Evolutionary conservation across 2,329 filamentous ascomycete genomes (phyloP).

Genomic region (Cladosporium sp.): DNA sequence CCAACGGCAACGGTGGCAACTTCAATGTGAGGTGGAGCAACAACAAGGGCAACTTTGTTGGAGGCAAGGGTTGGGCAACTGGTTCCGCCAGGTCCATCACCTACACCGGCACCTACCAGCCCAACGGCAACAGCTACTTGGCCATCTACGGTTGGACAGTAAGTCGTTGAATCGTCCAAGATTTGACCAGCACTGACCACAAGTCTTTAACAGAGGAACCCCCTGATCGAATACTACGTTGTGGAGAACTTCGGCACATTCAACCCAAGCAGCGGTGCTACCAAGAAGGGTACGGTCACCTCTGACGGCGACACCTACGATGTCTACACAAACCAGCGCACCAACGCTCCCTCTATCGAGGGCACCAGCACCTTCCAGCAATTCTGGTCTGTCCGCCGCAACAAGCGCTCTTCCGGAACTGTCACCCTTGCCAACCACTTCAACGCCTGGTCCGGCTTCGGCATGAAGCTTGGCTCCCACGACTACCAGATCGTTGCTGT

Average conservation of each 20-base stretch:
- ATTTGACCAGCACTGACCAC: slow-evolving; percentile 1
- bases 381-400: slow-evolving; percentile 46
- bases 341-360: slow-evolving; percentile 44
- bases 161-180: background rate
- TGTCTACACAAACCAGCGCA: slow-evolving; percentile 50
- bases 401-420: slow-evolving; percentile 36
- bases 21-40: slow-evolving; percentile 51
- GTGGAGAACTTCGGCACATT: slow-evolving; percentile 53
- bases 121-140: slow-evolving; percentile 55
- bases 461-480: slow-evolving; percentile 34
- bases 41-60: slow-evolving; percentile 54
- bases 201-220: slow-evolving; percentile 36
- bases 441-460: slow-evolving; percentile 30
- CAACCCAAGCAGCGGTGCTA: slow-evolving; percentile 44
- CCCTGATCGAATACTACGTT: slow-evolving; percentile 60
- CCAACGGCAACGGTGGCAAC: slow-evolving; percentile 53
- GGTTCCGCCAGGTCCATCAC: slow-evolving; percentile 46
- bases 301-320: slow-evolving; percentile 57
- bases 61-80: slow-evolving; percentile 40
- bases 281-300: slow-evolving; percentile 54
- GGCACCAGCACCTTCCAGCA: slow-evolving; percentile 47
- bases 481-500: slow-evolving; percentile 48
- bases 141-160: slow-evolving; percentile 58
- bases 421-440: slow-evolving; percentile 35
- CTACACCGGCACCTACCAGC: slow-evolving; percentile 51